Percentiles rank a stretch among this genome's conserved stretches.
Evolutionary conservation across 106 monocot species (phyloP).

Genomic region (Dendrobium chrysotoxum): DNA sequence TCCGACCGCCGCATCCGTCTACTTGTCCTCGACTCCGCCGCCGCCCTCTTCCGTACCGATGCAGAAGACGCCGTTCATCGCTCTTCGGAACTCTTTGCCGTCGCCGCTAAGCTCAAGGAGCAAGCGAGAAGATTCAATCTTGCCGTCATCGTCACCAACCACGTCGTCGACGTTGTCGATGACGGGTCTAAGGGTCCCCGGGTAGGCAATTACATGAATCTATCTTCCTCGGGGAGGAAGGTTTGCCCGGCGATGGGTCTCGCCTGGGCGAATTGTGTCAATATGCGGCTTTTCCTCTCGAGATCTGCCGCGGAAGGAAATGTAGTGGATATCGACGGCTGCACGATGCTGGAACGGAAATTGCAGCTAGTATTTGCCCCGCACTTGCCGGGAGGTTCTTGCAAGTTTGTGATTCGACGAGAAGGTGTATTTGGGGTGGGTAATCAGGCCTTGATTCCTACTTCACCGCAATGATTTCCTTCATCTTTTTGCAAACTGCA

Average conservation of each 20-base stretch:
- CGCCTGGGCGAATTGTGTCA: conserved; percentile 85
- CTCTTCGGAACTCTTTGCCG: conserved; percentile 49
- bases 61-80: conserved; percentile 57
- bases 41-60: conserved; percentile 75
- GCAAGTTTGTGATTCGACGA: conserved; percentile 59
- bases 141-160: conserved; percentile 80
- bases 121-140: conserved; percentile 32
- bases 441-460: conserved; percentile 2
- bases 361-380: conserved; percentile 85
- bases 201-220: conserved; percentile 22
- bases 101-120: conserved; percentile 59
- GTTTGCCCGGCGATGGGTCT: conserved; percentile 75
- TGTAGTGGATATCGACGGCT: background rate
- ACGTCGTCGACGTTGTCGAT: conserved; percentile 71
- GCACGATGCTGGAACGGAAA: conserved; percentile 26
- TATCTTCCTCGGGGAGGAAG: conserved; percentile 56
- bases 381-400: conserved; percentile 50
- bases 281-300: conserved; percentile 72
- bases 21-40: conserved; percentile 76
- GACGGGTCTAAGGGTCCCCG: conserved; percentile 4
- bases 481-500: background rate
- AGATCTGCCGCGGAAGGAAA: conserved; percentile 20
- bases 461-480: background rate
- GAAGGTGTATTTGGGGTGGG: conserved; percentile 44
- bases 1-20: conserved; percentile 40